These are phyloP conservation scores for Lachnellula arida DNA, from an alignment of 2,329 filamentous ascomycete genomes.

Conservation along the genomic window DNA sequence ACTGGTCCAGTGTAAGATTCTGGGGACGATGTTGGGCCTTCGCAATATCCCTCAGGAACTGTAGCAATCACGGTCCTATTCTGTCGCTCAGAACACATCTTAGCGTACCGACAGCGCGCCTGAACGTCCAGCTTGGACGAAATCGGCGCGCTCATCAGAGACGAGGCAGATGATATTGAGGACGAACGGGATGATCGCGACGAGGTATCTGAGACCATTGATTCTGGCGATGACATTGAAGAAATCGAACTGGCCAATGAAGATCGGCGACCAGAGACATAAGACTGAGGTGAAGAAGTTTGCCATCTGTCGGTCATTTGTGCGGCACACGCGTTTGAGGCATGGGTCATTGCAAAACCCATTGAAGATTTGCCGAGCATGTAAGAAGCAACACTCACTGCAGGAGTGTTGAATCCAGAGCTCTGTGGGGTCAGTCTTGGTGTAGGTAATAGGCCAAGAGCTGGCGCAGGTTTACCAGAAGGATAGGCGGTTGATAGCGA, in stretches of 20 bases:
- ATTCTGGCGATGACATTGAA: conserved; percentile 60
- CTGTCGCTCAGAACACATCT: conserved; percentile 52
- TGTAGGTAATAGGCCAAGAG: conserved; percentile 53
- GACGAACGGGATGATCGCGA: conserved; percentile 56
- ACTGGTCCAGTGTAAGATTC: conserved; percentile 52
- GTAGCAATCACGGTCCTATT: conserved; percentile 51
- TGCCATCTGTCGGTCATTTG: conserved; percentile 53
- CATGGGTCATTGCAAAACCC: conserved; percentile 56
- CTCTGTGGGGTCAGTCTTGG: conserved; percentile 54
- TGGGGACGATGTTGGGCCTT: conserved; percentile 49
- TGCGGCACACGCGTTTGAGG: conserved; percentile 40
- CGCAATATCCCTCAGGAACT: conserved; percentile 53
- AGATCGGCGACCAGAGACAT: conserved; percentile 50
- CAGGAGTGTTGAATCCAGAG: conserved; percentile 55
- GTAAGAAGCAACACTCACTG: conserved; percentile 49
- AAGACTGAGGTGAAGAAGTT: conserved; percentile 48
- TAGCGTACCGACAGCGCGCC: conserved; percentile 60
- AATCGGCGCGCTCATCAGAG: conserved; percentile 53
- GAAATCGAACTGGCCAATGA: conserved; percentile 61
- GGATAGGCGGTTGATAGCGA: conserved; percentile 40
- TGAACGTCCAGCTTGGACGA: conserved; percentile 53
- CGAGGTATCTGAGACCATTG: conserved; percentile 59
- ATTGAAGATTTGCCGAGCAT: conserved; percentile 52
- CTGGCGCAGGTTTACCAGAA: conserved; percentile 45
- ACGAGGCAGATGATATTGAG: conserved; percentile 60